Conservation (phyloP, 2,329 filamentous ascomycete genomes). For the Aspergillus ibericus region DNA sequence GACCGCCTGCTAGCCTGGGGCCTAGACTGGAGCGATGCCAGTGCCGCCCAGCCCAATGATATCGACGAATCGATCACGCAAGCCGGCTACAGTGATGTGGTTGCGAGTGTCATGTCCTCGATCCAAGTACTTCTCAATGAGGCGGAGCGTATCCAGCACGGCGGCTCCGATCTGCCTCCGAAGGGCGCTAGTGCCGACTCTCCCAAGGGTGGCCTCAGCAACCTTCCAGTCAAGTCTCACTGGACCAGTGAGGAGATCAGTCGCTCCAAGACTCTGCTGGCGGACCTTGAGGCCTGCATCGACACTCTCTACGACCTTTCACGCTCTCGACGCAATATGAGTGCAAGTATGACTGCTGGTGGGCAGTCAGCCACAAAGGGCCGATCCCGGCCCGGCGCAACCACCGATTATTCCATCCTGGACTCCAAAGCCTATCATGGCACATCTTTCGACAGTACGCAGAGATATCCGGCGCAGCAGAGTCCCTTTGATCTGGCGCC, state of each 20-base stretch:
- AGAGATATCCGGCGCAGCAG: conserved; percentile 12
- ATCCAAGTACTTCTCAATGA: conserved; percentile 64
- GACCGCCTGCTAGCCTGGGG: conserved; percentile 66
- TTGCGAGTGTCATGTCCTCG: conserved; percentile 63
- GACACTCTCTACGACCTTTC: conserved; percentile 67
- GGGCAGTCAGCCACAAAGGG: conserved; percentile 25
- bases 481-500: conserved; percentile 29
- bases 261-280: conserved; percentile 59
- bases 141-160: conserved; percentile 58
- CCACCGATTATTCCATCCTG: conserved; percentile 24
- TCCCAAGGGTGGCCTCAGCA: conserved; percentile 32
- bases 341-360: conserved; percentile 34
- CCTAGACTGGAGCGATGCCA: conserved; percentile 65
- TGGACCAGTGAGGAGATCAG: conserved; percentile 54
- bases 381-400: conserved; percentile 22
- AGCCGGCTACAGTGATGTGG: conserved; percentile 63
- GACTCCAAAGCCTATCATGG: conserved; percentile 34
- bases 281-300: conserved; percentile 62
- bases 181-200: conserved; percentile 37
- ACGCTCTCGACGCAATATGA: conserved; percentile 53
- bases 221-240: conserved; percentile 38
- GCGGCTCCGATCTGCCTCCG: conserved; percentile 37
- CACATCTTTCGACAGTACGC: conserved; percentile 40
- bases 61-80: conserved; percentile 64
- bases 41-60: conserved; percentile 56